Evolutionary conservation across 2,329 filamentous ascomycete genomes (phyloP).

Genomic region (Apiospora sp.): DNA sequence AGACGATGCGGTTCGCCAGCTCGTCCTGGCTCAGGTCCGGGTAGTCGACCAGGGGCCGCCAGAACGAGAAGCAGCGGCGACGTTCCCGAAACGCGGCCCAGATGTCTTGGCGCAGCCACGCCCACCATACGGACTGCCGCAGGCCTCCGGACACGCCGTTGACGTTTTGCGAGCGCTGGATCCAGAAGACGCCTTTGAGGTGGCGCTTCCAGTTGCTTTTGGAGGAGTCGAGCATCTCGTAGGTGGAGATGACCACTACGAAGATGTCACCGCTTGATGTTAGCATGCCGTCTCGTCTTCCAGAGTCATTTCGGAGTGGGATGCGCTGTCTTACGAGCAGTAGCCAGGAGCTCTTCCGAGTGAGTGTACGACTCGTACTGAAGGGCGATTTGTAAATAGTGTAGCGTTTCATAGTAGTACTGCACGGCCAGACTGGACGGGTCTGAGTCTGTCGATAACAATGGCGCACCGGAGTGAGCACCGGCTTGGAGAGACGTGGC

Average conservation of each 20-base stretch:
- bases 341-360: constrained; percentile 68
- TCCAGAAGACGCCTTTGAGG: constrained; percentile 71
- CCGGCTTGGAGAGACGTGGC: constrained; percentile 31
- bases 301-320: background rate
- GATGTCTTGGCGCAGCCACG: constrained; percentile 71
- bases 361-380: constrained; percentile 64
- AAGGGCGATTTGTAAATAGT: constrained; percentile 67
- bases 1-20: constrained; percentile 60
- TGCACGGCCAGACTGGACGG: constrained; percentile 51
- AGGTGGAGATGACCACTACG: constrained; percentile 63
- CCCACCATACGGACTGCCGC: constrained; percentile 69
- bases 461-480: background rate
- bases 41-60: constrained; percentile 60
- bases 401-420: constrained; percentile 70
- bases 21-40: constrained; percentile 59
- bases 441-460: background rate
- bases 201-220: constrained; percentile 66
- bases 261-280: background rate
- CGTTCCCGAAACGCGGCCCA: constrained; percentile 70
- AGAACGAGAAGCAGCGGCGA: constrained; percentile 64
- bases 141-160: constrained; percentile 65
- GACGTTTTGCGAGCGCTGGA: constrained; percentile 67
- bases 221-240: constrained; percentile 71
- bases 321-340: constrained; percentile 44
- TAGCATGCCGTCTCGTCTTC: background rate